Conservation (phyloP, 306 rosid species). For the Cucurbita pepo region DNA sequence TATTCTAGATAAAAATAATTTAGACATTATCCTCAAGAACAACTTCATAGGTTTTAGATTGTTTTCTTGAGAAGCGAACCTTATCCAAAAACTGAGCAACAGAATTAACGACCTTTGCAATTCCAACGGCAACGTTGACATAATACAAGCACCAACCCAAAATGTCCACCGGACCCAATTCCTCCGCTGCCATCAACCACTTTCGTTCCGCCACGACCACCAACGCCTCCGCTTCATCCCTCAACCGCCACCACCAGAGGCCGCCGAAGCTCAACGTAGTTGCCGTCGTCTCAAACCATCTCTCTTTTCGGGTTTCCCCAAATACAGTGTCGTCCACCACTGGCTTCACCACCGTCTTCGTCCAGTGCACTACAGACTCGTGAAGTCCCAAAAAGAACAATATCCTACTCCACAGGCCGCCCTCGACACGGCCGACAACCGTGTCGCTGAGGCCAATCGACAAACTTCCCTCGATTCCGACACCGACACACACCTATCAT, state of each 20-base stretch:
- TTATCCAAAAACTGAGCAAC: conserved; percentile 29
- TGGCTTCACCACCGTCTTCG: conserved; percentile 53
- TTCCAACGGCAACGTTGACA: conserved; percentile 44
- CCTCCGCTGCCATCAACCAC: conserved; percentile 33
- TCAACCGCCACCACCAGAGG: conserved; percentile 76
- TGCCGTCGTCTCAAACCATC: conserved; percentile 38
- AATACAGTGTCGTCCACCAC: conserved; percentile 66
- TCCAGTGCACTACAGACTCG: conserved; percentile 55
- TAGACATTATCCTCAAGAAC: background rate
- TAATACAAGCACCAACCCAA: conserved; percentile 62
- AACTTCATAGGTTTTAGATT: background rate
- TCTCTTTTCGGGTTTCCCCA: conserved; percentile 22
- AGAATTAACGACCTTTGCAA: conserved; percentile 37
- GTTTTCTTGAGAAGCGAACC: conserved; percentile 14
- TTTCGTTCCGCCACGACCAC: conserved; percentile 38
- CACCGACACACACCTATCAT: conserved; percentile 44
- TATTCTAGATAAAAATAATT: background rate
- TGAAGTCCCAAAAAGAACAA: conserved; percentile 58
- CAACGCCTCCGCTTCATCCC: conserved; percentile 53
- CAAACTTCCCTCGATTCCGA: conserved; percentile 46
- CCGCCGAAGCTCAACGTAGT: conserved; percentile 29
- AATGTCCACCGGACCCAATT: conserved; percentile 32
- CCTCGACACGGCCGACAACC: background rate
- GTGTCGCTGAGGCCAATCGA: conserved; percentile 13
- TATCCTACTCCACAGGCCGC: conserved; percentile 25